Base-by-base conservation (phyloP, 306 rosid genomes). In the Cicer cuneatum region DNA sequence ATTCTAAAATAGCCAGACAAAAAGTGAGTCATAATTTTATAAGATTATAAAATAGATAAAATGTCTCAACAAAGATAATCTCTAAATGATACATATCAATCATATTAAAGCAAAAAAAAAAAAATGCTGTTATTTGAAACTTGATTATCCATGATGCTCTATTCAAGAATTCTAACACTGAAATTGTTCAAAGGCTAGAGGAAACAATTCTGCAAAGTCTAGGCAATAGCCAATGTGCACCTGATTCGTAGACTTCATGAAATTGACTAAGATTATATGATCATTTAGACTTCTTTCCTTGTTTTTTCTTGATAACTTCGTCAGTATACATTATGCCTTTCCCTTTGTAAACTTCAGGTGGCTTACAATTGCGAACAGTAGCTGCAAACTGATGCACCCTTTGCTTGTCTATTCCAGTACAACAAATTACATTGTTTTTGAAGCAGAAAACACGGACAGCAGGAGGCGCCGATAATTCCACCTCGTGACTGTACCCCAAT, bases 341-440 rank as follows among this genome's bases (percentile, higher is more conserved):
- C 79, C 98, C 97, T 86, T 93, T 93, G 88, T 93, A 93, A 40
- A 86, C 96, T 66, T 93, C 98, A 0, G 97, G 98, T 0, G 96
- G 93, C 89, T 89, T 90, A 75, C 97, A 90, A 71, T 81, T 83
- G 14, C 96, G 96, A 47, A 89, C 93, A 2, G 93, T 83, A 2
- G 95, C 90, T 4, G 97, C 97, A 80, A 90, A 89, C 80, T 89
- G 98, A 76, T 90, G 96, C 39, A 93, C 97, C 75, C 97, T 87
- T 39, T 86, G 83, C 76, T 92, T 90, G 84, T 92, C 96, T 33
- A 90, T 83, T 16, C 98, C 98, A 5, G 97, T 89, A 84, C 98
- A 93, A 67, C 98, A 93, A 10, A 93, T 86, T 2, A 90, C 95
- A 41, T 93, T 90, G 89, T 93, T 93, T 67, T 89, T 93, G 85